Evolutionary conservation across 179 eudicot genomes (phyloP), one percentile per base, ranked within the genome.

Genomic region (Amaranthus tricolor): DNA sequence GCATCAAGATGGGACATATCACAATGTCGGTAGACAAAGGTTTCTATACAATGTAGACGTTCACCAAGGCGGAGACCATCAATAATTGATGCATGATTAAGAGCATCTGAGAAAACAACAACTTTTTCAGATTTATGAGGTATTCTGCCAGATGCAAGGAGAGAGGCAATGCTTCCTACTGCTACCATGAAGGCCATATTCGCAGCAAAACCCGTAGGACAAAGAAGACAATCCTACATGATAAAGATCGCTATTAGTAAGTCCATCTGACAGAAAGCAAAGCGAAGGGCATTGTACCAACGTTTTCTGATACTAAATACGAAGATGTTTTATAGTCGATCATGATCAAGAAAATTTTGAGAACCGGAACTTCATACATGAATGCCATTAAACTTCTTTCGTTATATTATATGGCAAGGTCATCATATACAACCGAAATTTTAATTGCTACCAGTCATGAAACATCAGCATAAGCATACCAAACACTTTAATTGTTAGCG

Each of bases 181-280:
- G 97, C 84, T 71, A 93, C 96, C 91, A 94, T 90, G 74, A 92
- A 74, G 72, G 98, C 98, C 96, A 92, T 92, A 80, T 94, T 94
- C 66, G 98, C 96, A 71, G 97, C 86, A 84, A 94, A 92, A 74
- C 97, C 98, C 73, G 98, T 94, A 57, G 98, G 98, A 86, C 98
- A 94, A 80, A 94, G 93, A 85, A 94, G 97, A 92, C 91, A 94
- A 84, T 94, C 98, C 98, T 94, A 83, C 77, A 86, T 72, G 78
- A 86, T 80, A 74, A 77, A 75, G 67, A 62, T 75, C 75, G 76
- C 76, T 50, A 77, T 86, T 64, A 67, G n/a, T 31, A 31, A 86
- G 83, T 75, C 62, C 14, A 73, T 19, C 64, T 48, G 40, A 48
- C 15, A 21, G 7, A 21, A 11, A 12, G 7, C 17, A 68, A 5